phyloP scores from a whole-genome alignment of 2,329 filamentous ascomycete species.

The Fusarium ramigenum region DNA sequence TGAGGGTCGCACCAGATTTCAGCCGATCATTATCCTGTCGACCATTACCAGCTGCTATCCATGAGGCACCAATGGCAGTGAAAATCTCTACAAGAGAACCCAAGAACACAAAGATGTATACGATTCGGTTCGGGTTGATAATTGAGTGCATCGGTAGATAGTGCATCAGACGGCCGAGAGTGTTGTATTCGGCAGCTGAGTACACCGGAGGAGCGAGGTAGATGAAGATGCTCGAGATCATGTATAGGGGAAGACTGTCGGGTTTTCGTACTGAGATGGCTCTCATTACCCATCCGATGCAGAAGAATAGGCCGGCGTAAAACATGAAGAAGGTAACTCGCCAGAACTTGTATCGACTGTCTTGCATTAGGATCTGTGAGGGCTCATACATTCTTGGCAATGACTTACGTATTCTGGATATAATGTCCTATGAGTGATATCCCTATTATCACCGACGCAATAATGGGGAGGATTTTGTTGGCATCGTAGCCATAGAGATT shows the following conservation, averaged over 20 bases:
- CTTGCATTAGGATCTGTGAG: not conserved
- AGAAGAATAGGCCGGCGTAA: slow-evolving; percentile 38
- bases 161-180: slow-evolving; percentile 40
- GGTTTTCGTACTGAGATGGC: slow-evolving; percentile 30
- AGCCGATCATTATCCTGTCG: slow-evolving; percentile 63
- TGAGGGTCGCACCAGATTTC: slow-evolving; percentile 62
- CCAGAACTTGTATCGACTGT: slow-evolving; percentile 39
- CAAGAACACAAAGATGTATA: slow-evolving; percentile 43
- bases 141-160: slow-evolving; percentile 41
- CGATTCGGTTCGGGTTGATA: slow-evolving; percentile 40
- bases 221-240: slow-evolving; percentile 40
- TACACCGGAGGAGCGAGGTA: slow-evolving; percentile 40
- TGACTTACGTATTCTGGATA: slow-evolving; percentile 30
- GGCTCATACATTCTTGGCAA: accelerated
- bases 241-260: slow-evolving; percentile 36
- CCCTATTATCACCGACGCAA: slow-evolving; percentile 30
- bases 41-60: slow-evolving; percentile 39
- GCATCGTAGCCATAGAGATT: slow-evolving; percentile 41
- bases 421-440: slow-evolving; percentile 28
- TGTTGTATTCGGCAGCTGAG: slow-evolving; percentile 42
- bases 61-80: slow-evolving; percentile 38
- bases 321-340: slow-evolving; percentile 43
- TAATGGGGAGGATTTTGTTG: slow-evolving; percentile 36
- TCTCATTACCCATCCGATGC: slow-evolving; percentile 34
- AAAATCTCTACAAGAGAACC: slow-evolving; percentile 36